Conservation (phyloP, 352 stramenopile genomes). For the Phytopythium oedochilum region DNA sequence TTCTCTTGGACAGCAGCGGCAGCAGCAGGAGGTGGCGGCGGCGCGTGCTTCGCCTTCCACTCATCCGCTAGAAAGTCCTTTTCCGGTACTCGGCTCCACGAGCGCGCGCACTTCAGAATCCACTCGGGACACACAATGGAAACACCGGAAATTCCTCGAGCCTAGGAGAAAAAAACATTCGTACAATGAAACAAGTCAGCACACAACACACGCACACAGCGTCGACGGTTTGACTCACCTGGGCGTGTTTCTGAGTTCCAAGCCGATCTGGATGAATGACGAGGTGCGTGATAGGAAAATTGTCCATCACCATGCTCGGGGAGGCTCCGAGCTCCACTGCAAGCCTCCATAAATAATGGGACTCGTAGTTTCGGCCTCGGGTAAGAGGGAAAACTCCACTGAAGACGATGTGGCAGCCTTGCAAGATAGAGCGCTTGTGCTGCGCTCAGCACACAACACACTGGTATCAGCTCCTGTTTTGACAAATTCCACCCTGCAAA, state of each 20-base stretch:
- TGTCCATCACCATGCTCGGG: constrained; percentile 62
- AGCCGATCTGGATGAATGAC: constrained; percentile 78
- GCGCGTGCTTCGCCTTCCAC: constrained; percentile 43
- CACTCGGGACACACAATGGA: constrained; percentile 73
- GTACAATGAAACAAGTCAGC: background rate
- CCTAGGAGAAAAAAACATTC: constrained; percentile 23
- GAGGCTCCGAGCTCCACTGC: constrained; percentile 59
- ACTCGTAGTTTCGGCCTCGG: constrained; percentile 46
- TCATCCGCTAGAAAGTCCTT: constrained; percentile 63
- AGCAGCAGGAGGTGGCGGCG: no score
- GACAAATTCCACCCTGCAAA: background rate
- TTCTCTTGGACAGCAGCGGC: background rate
- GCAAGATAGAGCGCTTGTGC: constrained; percentile 67
- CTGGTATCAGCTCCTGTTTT: background rate
- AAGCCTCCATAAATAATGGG: constrained; percentile 75
- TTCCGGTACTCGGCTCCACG: constrained; percentile 58
- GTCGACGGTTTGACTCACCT: constrained; percentile 20
- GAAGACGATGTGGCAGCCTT: constrained; percentile 69
- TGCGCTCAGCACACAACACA: constrained; percentile 11
- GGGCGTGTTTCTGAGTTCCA: constrained; percentile 76
- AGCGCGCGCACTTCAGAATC: constrained; percentile 73
- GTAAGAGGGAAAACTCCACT: constrained; percentile 76
- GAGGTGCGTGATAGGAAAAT: constrained; percentile 80
- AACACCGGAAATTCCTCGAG: constrained; percentile 50
- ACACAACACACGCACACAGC: background rate